Conservation (phyloP, 495 filamentous ascomycete species). For the Cryomyces minteri region DNA sequence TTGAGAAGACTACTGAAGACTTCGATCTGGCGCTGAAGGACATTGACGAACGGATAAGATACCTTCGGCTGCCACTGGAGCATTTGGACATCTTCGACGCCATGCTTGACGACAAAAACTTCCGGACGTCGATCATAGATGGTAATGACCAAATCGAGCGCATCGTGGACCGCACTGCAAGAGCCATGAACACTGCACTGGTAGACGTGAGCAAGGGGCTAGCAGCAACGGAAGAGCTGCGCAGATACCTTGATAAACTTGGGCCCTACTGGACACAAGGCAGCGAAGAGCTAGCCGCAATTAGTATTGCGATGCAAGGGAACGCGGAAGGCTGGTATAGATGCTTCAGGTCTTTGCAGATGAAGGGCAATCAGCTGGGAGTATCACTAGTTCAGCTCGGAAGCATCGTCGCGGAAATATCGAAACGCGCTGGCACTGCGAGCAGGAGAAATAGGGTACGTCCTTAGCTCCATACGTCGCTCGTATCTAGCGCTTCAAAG, state of each 20-base stretch:
- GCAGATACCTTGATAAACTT: slow-evolving; percentile 47
- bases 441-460: slow-evolving; percentile 17
- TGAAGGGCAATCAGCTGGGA: slow-evolving; percentile 18
- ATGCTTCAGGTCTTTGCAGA: slow-evolving; percentile 15
- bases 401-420: slow-evolving; percentile 19
- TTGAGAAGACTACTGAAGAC: slow-evolving; percentile 71
- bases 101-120: slow-evolving; percentile 72
- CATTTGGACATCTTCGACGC: slow-evolving; percentile 71
- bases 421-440: slow-evolving; percentile 21
- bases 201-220: slow-evolving; percentile 65
- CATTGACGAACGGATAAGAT: slow-evolving; percentile 63
- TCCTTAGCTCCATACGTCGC: not conserved
- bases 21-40: slow-evolving; percentile 64
- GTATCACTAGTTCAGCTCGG: slow-evolving; percentile 17
- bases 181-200: slow-evolving; percentile 52
- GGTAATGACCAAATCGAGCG: slow-evolving; percentile 88
- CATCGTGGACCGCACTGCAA: slow-evolving; percentile 59
- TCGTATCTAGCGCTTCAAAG: not conserved
- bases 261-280: slow-evolving; percentile 31
- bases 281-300: slow-evolving; percentile 11
- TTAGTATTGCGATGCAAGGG: slow-evolving; percentile 19
- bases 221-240: slow-evolving; percentile 56
- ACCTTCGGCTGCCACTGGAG: slow-evolving; percentile 66
- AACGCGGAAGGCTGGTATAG: slow-evolving; percentile 20
- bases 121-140: slow-evolving; percentile 59